These are phyloP conservation scores for Scalesia atractyloides DNA, from an alignment of 129 eudicot genomes.

Conservation along the genomic window DNA sequence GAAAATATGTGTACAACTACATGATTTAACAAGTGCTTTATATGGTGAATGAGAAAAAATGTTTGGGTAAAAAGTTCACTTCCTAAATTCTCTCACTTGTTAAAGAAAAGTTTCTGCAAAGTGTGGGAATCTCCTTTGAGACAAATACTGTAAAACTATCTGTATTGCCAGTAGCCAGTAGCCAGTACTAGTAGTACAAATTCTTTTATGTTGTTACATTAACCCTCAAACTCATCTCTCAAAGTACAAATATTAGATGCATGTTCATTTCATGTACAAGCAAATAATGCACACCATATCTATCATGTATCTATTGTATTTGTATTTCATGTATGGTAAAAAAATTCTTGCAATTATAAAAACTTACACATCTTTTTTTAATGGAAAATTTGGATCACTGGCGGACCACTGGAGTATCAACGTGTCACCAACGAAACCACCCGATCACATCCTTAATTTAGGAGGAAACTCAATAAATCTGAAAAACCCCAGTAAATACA, in stretches of 20 bases:
- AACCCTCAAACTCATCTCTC: not conserved
- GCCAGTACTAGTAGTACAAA: slow-evolving; percentile 14
- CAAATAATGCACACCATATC: slow-evolving; percentile 6
- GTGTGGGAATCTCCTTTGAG: slow-evolving; percentile 37
- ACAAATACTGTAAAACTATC: slow-evolving; percentile 31
- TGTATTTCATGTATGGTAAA: too few relatives aligned
- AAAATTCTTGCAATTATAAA: too few relatives aligned
- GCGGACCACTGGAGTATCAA: too few relatives aligned
- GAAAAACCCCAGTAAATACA: too few relatives aligned
- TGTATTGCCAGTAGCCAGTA: slow-evolving; percentile 14
- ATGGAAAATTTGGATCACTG: too few relatives aligned
- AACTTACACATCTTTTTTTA: too few relatives aligned
- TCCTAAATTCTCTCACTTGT: slow-evolving; percentile 32
- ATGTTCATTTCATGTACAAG: slow-evolving; percentile 28
- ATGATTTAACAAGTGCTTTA: slow-evolving; percentile 2
- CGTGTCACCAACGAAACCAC: too few relatives aligned
- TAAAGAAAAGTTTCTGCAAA: slow-evolving; percentile 26
- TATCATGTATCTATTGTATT: too few relatives aligned
- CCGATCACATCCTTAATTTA: too few relatives aligned
- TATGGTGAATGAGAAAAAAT: not conserved
- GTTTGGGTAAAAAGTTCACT: slow-evolving; percentile 23
- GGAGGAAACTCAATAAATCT: too few relatives aligned
- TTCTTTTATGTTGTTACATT: slow-evolving; percentile 6
- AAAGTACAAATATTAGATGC: slow-evolving; percentile 14
- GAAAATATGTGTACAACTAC: not conserved